These are phyloP conservation scores for Sonneratia alba DNA, from an alignment of 345 rosid genomes.

Conservation along the genomic window DNA sequence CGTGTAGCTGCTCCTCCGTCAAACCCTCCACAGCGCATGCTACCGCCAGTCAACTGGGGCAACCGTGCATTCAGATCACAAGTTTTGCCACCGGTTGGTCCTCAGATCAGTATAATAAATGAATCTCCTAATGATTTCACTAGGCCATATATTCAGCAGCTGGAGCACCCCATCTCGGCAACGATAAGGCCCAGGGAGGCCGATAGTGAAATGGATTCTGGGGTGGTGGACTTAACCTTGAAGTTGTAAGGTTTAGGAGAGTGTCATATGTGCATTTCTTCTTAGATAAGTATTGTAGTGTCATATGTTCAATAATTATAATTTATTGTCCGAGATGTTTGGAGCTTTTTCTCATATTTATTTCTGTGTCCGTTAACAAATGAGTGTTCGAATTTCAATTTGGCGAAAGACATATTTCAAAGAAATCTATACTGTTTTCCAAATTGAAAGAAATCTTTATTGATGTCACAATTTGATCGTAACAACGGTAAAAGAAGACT, in stretches of 20 bases:
- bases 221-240: constrained; percentile 2
- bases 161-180: background rate
- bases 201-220: background rate
- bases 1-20: background rate
- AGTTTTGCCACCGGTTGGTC: background rate
- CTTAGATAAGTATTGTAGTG: no score
- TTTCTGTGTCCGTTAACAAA: background rate
- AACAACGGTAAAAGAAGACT: no score
- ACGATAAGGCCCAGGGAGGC: background rate
- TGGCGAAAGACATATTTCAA: no score
- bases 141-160: background rate
- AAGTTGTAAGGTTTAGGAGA: background rate
- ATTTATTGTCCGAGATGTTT: background rate
- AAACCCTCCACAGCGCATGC: background rate
- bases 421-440: no score
- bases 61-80: background rate
- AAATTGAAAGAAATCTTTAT: no score
- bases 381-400: no score
- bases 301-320: background rate
- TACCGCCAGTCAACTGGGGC: background rate
- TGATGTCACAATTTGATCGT: no score
- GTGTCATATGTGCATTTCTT: no score
- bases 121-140: background rate
- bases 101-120: background rate
- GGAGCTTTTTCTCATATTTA: background rate